Base-by-base conservation (phyloP, 2,329 filamentous ascomycete species). In the Colletotrichum scovillei region DNA sequence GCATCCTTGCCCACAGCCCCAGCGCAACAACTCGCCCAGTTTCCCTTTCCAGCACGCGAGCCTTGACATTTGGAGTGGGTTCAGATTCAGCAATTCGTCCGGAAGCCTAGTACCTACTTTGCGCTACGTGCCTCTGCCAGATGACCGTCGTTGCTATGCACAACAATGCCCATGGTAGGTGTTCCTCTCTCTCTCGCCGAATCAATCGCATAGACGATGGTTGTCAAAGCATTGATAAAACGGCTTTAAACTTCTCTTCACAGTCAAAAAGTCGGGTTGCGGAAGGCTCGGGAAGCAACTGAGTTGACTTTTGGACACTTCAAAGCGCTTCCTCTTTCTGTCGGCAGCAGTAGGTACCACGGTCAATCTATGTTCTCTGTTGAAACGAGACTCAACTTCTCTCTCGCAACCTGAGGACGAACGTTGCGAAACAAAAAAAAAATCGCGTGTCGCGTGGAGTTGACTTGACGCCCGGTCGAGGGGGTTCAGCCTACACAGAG, bases 211-310 rank as follows among this genome's bases (percentile, higher is more conserved):
- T 65, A 55, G 49, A 64, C 49, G 4, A 26, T 22, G 53, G 62
- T 26, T 28, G 30, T 64, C 55, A 24, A 28, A 64, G 62, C 62
- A 64, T 64, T 22, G 53, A 38, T n/a, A 19, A 35, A 53, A 24
- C 24, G 60, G 26, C 62, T 55, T 64, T 64, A 55, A 8, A 64
- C 49, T 64, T 64, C 30, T 32, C n/a, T 24, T 7, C 30, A 30
- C 32, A n/a, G 22, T 55, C 12, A 9, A 24, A 14, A 6, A 5
- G 16, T 62, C n/a, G 64, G 24, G 49, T 49, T 68, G 26, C 69
- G 69, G 69, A 68, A 55, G 63, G 49, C 63, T 67, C 63, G 69
- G 69, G 12, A 55, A 56, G 63, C 24, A 55, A 49, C 9, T 55
- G 49, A 64, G 28, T 26, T 26, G 62, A 64, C n/a, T 56, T 24